phyloP scores from a whole-genome alignment of 176 grass and related monocot species.

The Oryza glaberrima region DNA sequence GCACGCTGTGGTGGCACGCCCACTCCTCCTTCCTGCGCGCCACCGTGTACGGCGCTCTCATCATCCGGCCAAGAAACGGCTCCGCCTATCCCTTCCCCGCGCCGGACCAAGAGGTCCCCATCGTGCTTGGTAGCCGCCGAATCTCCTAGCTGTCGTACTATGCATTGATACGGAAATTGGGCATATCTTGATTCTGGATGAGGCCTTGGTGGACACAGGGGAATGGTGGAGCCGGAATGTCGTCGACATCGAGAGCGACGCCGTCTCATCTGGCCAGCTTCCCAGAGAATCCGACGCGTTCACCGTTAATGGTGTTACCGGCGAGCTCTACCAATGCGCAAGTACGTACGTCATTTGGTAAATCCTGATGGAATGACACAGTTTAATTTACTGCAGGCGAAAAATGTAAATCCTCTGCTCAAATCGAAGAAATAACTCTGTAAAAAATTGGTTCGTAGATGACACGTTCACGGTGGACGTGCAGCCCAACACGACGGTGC shows the following conservation, averaged over 20 bases:
- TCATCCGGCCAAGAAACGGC: constrained; percentile 53
- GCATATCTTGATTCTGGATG: constrained; percentile 40
- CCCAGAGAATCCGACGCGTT: constrained; percentile 54
- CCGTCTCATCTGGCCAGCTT: constrained; percentile 41
- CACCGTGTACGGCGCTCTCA: constrained; percentile 71
- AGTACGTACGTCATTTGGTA: constrained; percentile 26
- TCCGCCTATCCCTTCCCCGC: constrained; percentile 63
- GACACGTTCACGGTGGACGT: constrained; percentile 63
- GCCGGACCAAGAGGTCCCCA: constrained; percentile 62
- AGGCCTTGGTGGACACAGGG: constrained; percentile 39
- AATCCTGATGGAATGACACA: background rate
- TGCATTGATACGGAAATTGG: background rate
- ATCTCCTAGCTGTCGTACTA: background rate
- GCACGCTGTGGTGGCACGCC: constrained; percentile 91
- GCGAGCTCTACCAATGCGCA: constrained; percentile 51
- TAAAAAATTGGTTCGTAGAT: constrained; percentile 19
- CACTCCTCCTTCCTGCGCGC: constrained; percentile 63
- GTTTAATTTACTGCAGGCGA: background rate
- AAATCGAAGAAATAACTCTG: background rate
- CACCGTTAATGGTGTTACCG: constrained; percentile 59
- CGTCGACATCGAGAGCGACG: constrained; percentile 52
- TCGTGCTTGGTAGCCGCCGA: constrained; percentile 57
- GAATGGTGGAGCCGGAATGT: constrained; percentile 72
- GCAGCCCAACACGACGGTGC: constrained; percentile 62
- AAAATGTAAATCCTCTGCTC: background rate